Evolutionary conservation across 2,329 filamentous ascomycete genomes (phyloP).

Genomic region (Byssothecium circinans): DNA sequence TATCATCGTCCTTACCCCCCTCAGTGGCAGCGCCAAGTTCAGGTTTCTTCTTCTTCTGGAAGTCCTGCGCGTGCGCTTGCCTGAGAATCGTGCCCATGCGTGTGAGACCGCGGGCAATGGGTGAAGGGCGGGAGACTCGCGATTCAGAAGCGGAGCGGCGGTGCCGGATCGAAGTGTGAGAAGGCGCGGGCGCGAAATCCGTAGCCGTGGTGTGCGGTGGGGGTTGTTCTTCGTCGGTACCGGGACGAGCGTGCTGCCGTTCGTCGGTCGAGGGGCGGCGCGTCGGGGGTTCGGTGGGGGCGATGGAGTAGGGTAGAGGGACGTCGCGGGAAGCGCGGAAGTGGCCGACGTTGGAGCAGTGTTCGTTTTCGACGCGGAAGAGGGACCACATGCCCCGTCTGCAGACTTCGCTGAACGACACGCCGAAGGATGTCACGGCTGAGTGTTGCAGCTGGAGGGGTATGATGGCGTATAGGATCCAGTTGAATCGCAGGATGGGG

Average conservation of each 20-base stretch:
- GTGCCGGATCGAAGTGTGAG: constrained; percentile 18
- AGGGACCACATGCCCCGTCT: constrained; percentile 88
- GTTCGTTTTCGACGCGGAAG: constrained; percentile 95
- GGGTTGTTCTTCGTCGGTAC: constrained; percentile 17
- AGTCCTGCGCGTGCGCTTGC: constrained; percentile 86
- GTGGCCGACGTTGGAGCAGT: constrained; percentile 78
- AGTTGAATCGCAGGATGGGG: constrained; percentile 84
- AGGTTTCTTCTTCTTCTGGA: constrained; percentile 72
- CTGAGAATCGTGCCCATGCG: constrained; percentile 71
- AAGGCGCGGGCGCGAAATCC: constrained; percentile 12
- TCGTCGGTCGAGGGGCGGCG: constrained; percentile 14
- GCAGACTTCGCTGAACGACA: constrained; percentile 77
- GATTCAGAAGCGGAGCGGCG: constrained; percentile 21
- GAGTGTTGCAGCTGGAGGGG: constrained; percentile 79
- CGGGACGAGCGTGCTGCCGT: constrained; percentile 4
- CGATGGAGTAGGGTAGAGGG: constrained; percentile 74
- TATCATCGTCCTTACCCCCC: constrained; percentile 28
- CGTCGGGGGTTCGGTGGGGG: constrained; percentile 13
- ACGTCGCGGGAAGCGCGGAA: constrained; percentile 90
- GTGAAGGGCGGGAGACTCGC: constrained; percentile 24
- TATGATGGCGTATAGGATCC: constrained; percentile 92
- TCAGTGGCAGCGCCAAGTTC: constrained; percentile 42
- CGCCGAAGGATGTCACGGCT: constrained; percentile 75
- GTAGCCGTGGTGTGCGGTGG: constrained; percentile 19
- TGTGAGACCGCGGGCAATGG: constrained; percentile 48